Evolutionary conservation across 495 filamentous ascomycete species (phyloP), one percentile per base, ranked within the genome.

Genomic region (Tetracladium marchalianum): DNA sequence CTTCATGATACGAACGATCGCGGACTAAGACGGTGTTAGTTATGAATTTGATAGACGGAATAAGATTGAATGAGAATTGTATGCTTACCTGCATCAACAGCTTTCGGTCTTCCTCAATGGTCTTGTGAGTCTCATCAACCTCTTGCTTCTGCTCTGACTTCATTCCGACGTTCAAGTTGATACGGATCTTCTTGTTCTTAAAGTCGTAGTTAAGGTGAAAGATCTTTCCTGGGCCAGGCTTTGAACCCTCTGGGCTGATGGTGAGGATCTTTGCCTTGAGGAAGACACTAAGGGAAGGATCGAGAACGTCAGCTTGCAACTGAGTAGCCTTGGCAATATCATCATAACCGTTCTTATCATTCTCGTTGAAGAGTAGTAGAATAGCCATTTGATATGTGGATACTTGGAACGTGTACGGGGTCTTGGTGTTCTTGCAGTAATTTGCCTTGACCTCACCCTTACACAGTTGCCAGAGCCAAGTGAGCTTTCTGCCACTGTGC

Each of bases 1-100:
- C 66, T 99, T 99, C 92, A 97, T 99, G 68, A 99, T 95, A 55
- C 92, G 83, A 32, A 99, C 92, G 57, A 99, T 97, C 15, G 90
- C 87, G 47, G 93, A 97, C 93, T 98, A 56, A 43, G 27, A 13
- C 11, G 11, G 31, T 11, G 45, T 67, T 54, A 66, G 52, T 48
- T 56, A 17, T 46, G 33, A 43, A 43, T 57, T 57, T 36, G 46
- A 6, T 12, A 10, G 35, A 31, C 11, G n/a, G 5, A 16, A 5
- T 31, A 12, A 27, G 22, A 44, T 33, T 17, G 6, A 37, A 15
- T 34, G 19, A 7, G 22, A 27, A 27, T 3, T 27, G 18, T 36
- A 55, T 50, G 77, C 84, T 66, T 71, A 95, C 92, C 81, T 98
- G 92, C 67, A 97, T 84, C 24, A 99, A 71, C 45, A 97, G 71